Base-by-base conservation (phyloP, 768 basidiomycete species). In the Suillus variegatus region DNA sequence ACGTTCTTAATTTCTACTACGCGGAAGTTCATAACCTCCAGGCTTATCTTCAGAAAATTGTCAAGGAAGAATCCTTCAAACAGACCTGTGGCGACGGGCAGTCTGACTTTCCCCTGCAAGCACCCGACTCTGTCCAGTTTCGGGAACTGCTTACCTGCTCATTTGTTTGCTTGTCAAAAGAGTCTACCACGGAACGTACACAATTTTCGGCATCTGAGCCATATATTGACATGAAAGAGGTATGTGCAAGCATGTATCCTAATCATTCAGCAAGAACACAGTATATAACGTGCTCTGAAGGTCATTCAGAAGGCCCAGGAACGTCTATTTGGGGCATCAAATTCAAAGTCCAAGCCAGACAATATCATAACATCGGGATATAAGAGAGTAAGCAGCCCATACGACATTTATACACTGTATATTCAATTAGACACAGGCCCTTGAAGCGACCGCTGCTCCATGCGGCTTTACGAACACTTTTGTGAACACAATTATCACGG, bases 151-250 rank as follows among this genome's bases (percentile, higher is more conserved):
- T 90, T n/a, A 75, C 76, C 36, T 78, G 77, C 1, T 76, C 87
- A 0, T 81, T 82, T 64, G 81, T 90, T 49, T 83, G 82, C 41
- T 68, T 79, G 55, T 78, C 75, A 52, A 63, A 65, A n/a, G 65
- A 60, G 5, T 65, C 68, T 13, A 64, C 68, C 14, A 65, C 38
- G 55, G 68, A 66, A 20, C 69, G 65, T 49, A 75, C 68, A 1
- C 68, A 64, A 14, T 75, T 82, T 41, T 68, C 67, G 55, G 73
- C 74, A 4, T 65, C 77, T 35, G 73, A 80, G 3, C 82, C 83
- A 0, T 79, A 83, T 77, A 78, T 80, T 49, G 80, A 82, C 63
- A 85, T 90, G 80, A 80, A 80, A 57, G 86, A 89, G 65, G 87
- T 89, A 66, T 67, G 81, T 67, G 18, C 43, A 46, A 46, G 20